Evolutionary conservation across 441 rosid genomes (phyloP), one percentile per base, ranked within the genome.

Genomic region (Croton laevigatus): DNA sequence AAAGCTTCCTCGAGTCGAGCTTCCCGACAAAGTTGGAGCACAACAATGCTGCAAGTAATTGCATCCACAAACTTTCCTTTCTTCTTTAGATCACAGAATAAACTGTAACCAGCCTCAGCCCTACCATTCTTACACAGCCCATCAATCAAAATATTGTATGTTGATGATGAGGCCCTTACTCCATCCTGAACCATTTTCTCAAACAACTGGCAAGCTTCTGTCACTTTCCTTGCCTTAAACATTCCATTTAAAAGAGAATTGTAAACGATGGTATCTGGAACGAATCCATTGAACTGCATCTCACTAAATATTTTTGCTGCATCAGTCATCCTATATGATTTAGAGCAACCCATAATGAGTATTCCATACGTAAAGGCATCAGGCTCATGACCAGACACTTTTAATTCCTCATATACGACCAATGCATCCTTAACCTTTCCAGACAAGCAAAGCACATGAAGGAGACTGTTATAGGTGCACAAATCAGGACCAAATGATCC

Each of bases 11-110:
- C 91, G 5, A 91, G 83, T 72, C 82, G 85, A 71, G 86, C 93
- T 78, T 91, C 96, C 73, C 80, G 90, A 65, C 93, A 87, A 73
- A 91, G 89, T 71, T 87, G 92, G 77, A 87, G 73, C 62, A 84
- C 87, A 36, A 89, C 83, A 75, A 89, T 89, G 83, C 97, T 87
- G 81, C 87, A 94, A 58, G 95, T 86, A 72, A 91, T 37, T n/a
- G 83, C 85, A 67, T 94, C 97, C 59, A 94, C 97, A 81, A 94
- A 86, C 73, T 87, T 83, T n/a, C 98, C 97, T 77, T 94, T 94
- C 81, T 88, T 88, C 88, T 89, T 91, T 84, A 91, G 76, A 62
- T 91, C 91, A 79, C 91, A 86, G 70, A 94, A 94, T 75, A 91
- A 40, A 42, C 89, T 80, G 74, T 83, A 94, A 44, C 85, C 98